A percentile compares a stretch with the other conserved stretches of the same genome.
These are phyloP conservation scores for Albophoma yamanashiensis DNA, from an alignment of 2,329 filamentous ascomycete species.

Conservation along the genomic window DNA sequence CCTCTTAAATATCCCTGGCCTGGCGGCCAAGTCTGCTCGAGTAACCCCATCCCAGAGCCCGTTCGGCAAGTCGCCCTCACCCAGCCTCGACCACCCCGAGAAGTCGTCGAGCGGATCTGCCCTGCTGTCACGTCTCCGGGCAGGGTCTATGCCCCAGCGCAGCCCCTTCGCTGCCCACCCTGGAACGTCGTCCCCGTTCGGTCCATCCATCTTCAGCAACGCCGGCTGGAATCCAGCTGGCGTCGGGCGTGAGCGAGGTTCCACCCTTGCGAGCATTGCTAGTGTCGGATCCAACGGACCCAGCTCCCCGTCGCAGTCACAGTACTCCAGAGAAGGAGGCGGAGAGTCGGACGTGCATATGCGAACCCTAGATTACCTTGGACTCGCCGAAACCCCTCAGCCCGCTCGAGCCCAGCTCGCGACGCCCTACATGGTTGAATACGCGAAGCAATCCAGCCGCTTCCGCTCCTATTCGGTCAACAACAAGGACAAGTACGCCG, in stretches of 20 bases:
- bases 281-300: conserved; percentile 88
- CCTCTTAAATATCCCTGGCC: conserved; percentile 41
- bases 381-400: conserved; percentile 86
- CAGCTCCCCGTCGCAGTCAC: conserved; percentile 75
- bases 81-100: conserved; percentile 38
- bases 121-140: conserved; percentile 73
- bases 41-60: conserved; percentile 81
- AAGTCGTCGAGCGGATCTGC: conserved; percentile 51
- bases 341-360: conserved; percentile 78
- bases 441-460: conserved; percentile 69
- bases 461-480: conserved; percentile 98
- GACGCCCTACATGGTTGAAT: conserved; percentile 65
- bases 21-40: conserved; percentile 68
- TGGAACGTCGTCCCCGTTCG: conserved; percentile 59
- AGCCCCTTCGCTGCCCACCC: conserved; percentile 53
- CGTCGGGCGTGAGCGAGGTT: conserved; percentile 67
- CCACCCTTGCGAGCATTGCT: conserved; percentile 70
- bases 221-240: conserved; percentile 59
- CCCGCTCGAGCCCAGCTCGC: conserved; percentile 63
- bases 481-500: conserved; percentile 93
- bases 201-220: conserved; percentile 80
- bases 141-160: conserved; percentile 89
- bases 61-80: conserved; percentile 58
- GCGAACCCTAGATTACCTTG: conserved; percentile 91
- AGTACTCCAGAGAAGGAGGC: conserved; percentile 74